Percentiles rank a stretch among this genome's conserved stretches.
Evolutionary conservation across 73 alveolate genomes (phyloP).

Genomic region (Paramecium tetraurelia): DNA sequence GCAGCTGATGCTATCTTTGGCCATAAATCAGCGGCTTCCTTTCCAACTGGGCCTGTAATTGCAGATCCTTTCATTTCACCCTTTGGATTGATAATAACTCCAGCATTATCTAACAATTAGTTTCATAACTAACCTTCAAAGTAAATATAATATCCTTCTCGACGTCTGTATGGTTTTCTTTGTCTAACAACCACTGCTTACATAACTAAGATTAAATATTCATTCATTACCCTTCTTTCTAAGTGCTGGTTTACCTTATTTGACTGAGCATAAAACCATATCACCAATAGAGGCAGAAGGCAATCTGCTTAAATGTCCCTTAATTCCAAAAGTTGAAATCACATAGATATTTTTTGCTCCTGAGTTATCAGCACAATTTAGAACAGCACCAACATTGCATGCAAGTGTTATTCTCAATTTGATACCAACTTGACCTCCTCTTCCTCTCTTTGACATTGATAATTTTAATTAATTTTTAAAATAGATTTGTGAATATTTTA

Average conservation of each 20-base stretch:
- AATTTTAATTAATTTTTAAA: conserved; percentile 28
- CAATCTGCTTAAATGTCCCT: conserved; percentile 73
- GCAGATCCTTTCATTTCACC: conserved; percentile 99
- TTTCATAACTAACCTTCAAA: conserved; percentile 79
- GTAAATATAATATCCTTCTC: conserved; percentile 96
- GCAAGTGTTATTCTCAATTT: conserved; percentile 68
- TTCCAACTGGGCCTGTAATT: conserved; percentile 93
- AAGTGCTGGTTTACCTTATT: conserved; percentile 99
- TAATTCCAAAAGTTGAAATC: conserved; percentile 81
- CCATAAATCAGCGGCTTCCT: conserved; percentile 93
- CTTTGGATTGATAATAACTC: conserved; percentile 97
- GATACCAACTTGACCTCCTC: conserved; percentile 67
- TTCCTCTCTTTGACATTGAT: conserved; percentile 62
- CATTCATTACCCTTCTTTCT: conserved; percentile 87
- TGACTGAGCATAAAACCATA: conserved; percentile 92
- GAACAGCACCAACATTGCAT: conserved; percentile 84
- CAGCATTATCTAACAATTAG: conserved; percentile 86
- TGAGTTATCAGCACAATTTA: conserved; percentile 95
- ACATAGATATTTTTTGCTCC: conserved; percentile 94
- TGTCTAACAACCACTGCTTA: conserved; percentile 97
- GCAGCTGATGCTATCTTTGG: conserved; percentile 97
- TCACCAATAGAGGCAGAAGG: conserved; percentile 94
- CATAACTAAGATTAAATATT: conserved; percentile 57
- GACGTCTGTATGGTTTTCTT: conserved; percentile 96
- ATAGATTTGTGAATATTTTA: not conserved